Percentiles rank a stretch among this genome's conserved stretches.
phyloP scores from a whole-genome alignment of 331 rosid genomes.

The Acacia pycnantha region DNA sequence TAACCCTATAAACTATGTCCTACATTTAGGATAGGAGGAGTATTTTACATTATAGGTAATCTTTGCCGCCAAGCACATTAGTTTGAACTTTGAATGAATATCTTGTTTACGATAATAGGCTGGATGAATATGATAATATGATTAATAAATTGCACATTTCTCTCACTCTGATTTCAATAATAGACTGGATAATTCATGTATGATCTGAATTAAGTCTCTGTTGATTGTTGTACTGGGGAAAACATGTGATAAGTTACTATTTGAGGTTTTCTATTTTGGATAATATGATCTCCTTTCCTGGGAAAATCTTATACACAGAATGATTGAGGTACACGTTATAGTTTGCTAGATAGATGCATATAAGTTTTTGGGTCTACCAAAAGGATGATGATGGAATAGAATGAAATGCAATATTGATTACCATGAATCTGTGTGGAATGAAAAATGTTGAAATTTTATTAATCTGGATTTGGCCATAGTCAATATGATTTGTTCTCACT shows the following conservation, averaged over 20 bases:
- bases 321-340: not conserved
- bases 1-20: too few species aligned
- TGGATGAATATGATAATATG: not conserved
- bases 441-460: not conserved
- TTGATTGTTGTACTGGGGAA: not conserved
- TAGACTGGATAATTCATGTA: not conserved
- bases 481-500: not conserved
- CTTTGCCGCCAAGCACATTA: not conserved
- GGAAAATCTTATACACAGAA: not conserved
- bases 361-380: not conserved
- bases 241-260: too few species aligned
- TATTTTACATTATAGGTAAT: not conserved
- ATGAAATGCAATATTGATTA: not conserved
- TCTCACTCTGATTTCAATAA: not conserved
- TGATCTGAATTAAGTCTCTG: not conserved
- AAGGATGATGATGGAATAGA: not conserved
- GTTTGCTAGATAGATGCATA: not conserved
- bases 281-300: not conserved
- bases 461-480: not conserved
- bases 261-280: not conserved
- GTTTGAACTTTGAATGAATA: not conserved
- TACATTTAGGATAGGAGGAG: too few species aligned
- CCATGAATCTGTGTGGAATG: not conserved
- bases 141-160: not conserved
- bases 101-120: not conserved